A percentile compares a stretch with the other conserved stretches of the same genome.
phyloP scores from a whole-genome alignment of 495 filamentous ascomycete species.

The Bacidia gigantensis region DNA sequence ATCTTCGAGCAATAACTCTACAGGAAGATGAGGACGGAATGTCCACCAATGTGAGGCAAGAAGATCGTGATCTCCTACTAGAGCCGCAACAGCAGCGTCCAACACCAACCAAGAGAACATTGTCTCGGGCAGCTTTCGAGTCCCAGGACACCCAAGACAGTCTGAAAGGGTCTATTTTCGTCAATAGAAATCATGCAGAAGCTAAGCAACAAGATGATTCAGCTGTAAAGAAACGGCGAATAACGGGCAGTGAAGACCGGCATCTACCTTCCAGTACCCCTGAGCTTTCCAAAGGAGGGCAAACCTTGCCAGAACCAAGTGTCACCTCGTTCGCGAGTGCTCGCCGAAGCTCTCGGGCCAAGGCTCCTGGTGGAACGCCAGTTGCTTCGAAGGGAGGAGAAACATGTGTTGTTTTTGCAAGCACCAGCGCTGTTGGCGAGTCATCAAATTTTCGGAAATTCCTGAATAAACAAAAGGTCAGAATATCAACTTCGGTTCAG shows the following conservation, averaged over 20 bases:
- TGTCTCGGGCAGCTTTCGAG: neutral
- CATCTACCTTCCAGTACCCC: too few species aligned
- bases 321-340: too few species aligned
- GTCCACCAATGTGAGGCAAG: too few species aligned
- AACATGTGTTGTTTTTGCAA: constrained; percentile 9
- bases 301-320: too few species aligned
- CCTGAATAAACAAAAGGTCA: constrained; percentile 20
- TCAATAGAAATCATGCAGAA: neutral
- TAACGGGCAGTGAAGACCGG: too few species aligned
- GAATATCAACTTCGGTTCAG: constrained; percentile 13
- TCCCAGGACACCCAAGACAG: neutral
- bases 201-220: neutral
- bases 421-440: constrained; percentile 11
- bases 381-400: neutral
- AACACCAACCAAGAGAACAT: neutral
- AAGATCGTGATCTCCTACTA: neutral
- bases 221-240: too few species aligned
- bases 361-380: neutral
- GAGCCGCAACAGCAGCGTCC: neutral
- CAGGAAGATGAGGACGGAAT: too few species aligned
- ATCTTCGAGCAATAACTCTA: neutral
- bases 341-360: neutral
- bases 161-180: neutral
- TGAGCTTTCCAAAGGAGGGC: too few species aligned
- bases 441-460: constrained; percentile 18